phyloP scores from a whole-genome alignment of 495 filamentous ascomycete genomes.

The Penicillium fimorum region DNA sequence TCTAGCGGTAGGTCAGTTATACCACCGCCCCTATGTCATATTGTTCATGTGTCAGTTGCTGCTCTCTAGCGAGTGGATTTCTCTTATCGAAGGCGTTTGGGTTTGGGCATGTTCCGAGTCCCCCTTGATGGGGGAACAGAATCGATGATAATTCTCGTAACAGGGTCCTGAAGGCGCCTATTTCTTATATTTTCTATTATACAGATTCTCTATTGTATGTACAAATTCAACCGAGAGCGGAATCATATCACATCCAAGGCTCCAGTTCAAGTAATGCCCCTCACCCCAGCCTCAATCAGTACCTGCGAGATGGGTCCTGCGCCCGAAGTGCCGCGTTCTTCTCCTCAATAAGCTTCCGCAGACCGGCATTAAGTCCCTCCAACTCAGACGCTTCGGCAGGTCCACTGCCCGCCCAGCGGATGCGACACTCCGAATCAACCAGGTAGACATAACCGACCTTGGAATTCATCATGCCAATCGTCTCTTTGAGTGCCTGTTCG shows the following conservation, averaged over 20 bases:
- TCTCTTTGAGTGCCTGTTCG: constrained; percentile 67
- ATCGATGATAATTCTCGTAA: constrained; percentile 22
- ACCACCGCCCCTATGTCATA: not conserved
- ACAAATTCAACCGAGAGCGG: constrained; percentile 28
- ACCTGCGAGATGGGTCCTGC: constrained; percentile 18
- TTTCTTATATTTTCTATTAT: constrained; percentile 26
- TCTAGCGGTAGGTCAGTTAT: not conserved
- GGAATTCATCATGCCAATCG: constrained; percentile 77
- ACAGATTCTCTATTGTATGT: constrained; percentile 37
- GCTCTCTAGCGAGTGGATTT: constrained; percentile 23
- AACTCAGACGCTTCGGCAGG: constrained; percentile 65
- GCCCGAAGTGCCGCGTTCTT: constrained; percentile 24
- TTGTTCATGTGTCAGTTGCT: constrained; percentile 15
- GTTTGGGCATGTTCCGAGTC: constrained; percentile 19
- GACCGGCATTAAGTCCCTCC: constrained; percentile 65
- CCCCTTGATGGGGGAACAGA: constrained; percentile 14
- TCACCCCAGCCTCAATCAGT: constrained; percentile 7
- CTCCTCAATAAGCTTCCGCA: constrained; percentile 68
- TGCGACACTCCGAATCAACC: constrained; percentile 80
- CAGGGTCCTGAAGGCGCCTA: constrained; percentile 17
- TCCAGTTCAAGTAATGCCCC: not conserved
- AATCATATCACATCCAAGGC: constrained; percentile 13
- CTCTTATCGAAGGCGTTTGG: constrained; percentile 21
- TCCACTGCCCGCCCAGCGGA: constrained; percentile 95
- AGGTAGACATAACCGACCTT: constrained; percentile 96